These are phyloP conservation scores for Entrophospora sp. DNA, from an alignment of 192 early-diverging fungal genomes.

Conservation along the genomic window DNA sequence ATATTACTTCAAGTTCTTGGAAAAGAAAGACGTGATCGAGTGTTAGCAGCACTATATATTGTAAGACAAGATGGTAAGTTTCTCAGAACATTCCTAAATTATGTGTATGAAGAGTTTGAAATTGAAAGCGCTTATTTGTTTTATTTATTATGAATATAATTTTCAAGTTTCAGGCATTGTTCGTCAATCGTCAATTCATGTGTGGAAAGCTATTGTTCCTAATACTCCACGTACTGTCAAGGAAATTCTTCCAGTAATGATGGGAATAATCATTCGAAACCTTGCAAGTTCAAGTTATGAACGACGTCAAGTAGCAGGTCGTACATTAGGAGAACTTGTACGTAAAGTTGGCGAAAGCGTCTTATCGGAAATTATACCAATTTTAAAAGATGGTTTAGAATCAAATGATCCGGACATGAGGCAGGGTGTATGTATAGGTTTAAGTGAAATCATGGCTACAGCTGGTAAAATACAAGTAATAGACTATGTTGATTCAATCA, in stretches of 20 bases:
- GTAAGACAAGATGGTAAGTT: slow-evolving; percentile 71
- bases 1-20: slow-evolving; percentile 76
- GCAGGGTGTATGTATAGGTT: slow-evolving; percentile 88
- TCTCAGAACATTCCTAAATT: too few species aligned
- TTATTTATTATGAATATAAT: neutral
- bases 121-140: too few species aligned
- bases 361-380: slow-evolving; percentile 80
- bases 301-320: slow-evolving; percentile 75
- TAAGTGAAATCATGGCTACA: slow-evolving; percentile 84
- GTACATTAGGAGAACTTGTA: slow-evolving; percentile 90
- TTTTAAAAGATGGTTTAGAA: slow-evolving; percentile 76
- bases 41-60: slow-evolving; percentile 89
- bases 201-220: slow-evolving; percentile 93
- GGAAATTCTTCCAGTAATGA: slow-evolving; percentile 86
- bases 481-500: slow-evolving; percentile 80
- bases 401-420: slow-evolving; percentile 58
- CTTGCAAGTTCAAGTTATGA: slow-evolving; percentile 70
- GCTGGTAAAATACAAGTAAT: slow-evolving; percentile 72
- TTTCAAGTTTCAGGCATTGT: slow-evolving; percentile 55
- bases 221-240: slow-evolving; percentile 97
- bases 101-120: too few species aligned
- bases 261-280: slow-evolving; percentile 80
- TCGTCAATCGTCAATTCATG: slow-evolving; percentile 76
- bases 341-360: slow-evolving; percentile 89
- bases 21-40: slow-evolving; percentile 70